Base-by-base conservation (phyloP, 257 asterid genomes). In the Solanum peruvianum region DNA sequence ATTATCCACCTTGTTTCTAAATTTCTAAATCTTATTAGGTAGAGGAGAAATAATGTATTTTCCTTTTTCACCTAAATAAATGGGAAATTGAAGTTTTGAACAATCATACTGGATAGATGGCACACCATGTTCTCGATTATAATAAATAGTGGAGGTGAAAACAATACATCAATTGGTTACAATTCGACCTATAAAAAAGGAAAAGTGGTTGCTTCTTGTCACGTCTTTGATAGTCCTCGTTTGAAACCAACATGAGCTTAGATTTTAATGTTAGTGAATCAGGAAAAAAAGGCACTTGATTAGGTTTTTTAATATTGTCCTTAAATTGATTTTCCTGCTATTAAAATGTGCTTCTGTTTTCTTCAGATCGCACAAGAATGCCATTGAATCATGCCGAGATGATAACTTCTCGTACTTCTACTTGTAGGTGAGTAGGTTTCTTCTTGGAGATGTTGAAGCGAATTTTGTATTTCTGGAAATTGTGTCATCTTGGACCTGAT, bases 351-450 rank as follows among this genome's bases (percentile, higher is more conserved):
- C 23, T 91, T 80, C 45, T 85, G 70, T 84, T 75, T 86, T 18
- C 87, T 90, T 88, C 94, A 97, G 99, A 97, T 91, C 95, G 96
- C 90, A 86, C 98, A 58, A 91, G 93, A 91, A 92, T 97, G 93
- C 94, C 85, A 14, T 88, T 97, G 90, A 93, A 95, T 91, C 96
- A 94, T 87, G 88, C 97, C 47, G 99, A 94, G 87, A 89, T 70
- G 94, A 93, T 97, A 88, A 95, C 94, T 90, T 87, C 95, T 72
- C 92, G 86, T 89, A 93, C 98, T 21, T 88, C 91, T n/a, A 87
- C 93, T 87, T 97, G 99, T 96, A 62, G 85, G 99, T 97, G 86
- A 94, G 97, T 87, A 29, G 11, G 25, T 49, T 76, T 76, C 20
- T 49, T 49, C 52, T 49, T 47, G 44, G 85, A 81, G 41, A 49